Percentiles rank a stretch among this genome's conserved stretches.
phyloP scores from a whole-genome alignment of 2,329 filamentous ascomycete species.

The Aurifilum marmelostoma region DNA sequence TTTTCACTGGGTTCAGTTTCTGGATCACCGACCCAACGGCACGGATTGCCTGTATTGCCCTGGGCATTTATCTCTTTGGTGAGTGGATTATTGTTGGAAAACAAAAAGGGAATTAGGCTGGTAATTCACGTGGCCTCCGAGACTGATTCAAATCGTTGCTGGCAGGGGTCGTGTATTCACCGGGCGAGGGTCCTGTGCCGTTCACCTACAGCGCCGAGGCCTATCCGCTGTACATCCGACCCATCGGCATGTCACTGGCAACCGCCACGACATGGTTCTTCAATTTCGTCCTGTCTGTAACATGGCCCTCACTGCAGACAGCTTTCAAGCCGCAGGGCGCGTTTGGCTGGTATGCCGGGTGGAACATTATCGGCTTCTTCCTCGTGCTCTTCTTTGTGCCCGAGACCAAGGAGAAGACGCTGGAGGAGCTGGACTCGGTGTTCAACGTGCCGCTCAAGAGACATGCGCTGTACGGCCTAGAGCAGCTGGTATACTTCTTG shows the following conservation, averaged over 20 bases:
- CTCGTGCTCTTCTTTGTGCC: constrained; percentile 44
- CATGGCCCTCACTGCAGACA: constrained; percentile 50
- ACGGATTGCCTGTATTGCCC: constrained; percentile 49
- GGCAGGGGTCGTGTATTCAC: constrained; percentile 51
- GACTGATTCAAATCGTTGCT: background rate
- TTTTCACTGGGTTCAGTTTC: constrained; percentile 53
- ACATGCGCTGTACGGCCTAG: constrained; percentile 47
- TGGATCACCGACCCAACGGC: constrained; percentile 46
- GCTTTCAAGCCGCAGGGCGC: constrained; percentile 51
- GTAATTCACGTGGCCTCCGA: background rate
- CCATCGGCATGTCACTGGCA: constrained; percentile 63
- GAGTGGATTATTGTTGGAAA: background rate
- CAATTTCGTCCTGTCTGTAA: constrained; percentile 47
- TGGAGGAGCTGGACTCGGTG: constrained; percentile 44
- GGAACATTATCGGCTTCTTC: constrained; percentile 52
- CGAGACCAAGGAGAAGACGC: constrained; percentile 45
- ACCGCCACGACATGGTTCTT: constrained; percentile 57
- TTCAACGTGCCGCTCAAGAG: constrained; percentile 43
- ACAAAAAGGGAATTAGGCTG: background rate
- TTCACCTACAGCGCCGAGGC: constrained; percentile 71
- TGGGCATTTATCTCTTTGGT: constrained; percentile 54
- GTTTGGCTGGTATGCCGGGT: constrained; percentile 53
- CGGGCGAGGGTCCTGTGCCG: constrained; percentile 65
- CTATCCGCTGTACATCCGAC: constrained; percentile 65
- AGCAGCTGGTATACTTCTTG: constrained; percentile 39